phyloP scores from a whole-genome alignment of 331 rosid genomes.

The Dryas integrifolia region DNA sequence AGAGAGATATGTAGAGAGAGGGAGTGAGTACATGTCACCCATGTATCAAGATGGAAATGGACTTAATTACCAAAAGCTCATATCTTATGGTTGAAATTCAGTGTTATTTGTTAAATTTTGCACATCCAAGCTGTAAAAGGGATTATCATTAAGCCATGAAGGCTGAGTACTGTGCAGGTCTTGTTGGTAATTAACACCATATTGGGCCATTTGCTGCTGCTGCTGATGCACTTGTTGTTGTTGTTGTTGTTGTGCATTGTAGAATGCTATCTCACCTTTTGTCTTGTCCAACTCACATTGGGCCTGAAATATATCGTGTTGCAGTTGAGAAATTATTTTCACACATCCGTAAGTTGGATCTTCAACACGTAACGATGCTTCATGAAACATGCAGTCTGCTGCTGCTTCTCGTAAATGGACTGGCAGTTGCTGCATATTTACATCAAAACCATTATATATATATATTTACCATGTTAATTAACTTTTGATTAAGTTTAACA shows the following conservation, averaged over 20 bases:
- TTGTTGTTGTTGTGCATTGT: background rate
- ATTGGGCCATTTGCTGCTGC: background rate
- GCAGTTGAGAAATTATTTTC: background rate
- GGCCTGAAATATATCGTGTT: background rate
- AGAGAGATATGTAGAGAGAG: too few species aligned
- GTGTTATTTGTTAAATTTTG: background rate
- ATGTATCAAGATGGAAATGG: too few species aligned
- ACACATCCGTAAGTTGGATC: background rate
- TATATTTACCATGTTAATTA: background rate
- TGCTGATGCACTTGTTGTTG: background rate
- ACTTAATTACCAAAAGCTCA: too few species aligned
- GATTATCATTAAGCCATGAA: background rate
- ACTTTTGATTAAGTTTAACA: background rate
- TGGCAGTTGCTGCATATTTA: background rate
- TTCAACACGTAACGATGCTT: background rate
- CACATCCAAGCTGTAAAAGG: too few species aligned
- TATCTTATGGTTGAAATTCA: too few species aligned
- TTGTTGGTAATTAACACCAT: background rate
- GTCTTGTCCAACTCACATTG: background rate
- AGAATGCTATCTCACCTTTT: background rate
- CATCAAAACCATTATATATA: too few species aligned
- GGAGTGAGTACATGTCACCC: too few species aligned
- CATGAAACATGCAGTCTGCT: slow-evolving; percentile 5
- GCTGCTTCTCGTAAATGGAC: slow-evolving; percentile 6
- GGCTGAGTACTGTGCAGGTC: background rate